Conservation (phyloP, 2,329 filamentous ascomycete species). For the Penicillium frequentans region DNA sequence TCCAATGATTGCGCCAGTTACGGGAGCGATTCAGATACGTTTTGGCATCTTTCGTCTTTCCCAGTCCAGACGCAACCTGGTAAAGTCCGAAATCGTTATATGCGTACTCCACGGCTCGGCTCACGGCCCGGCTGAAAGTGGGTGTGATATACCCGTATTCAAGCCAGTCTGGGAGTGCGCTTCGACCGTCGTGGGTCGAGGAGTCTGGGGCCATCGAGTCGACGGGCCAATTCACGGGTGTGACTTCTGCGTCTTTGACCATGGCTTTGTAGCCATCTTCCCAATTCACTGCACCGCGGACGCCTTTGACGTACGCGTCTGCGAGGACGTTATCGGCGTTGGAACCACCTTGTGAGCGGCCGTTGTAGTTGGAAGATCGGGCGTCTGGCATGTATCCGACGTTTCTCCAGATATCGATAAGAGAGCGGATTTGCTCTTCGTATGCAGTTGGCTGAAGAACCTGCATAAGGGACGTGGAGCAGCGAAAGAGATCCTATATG, state of each 20-base stretch:
- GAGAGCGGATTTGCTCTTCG: slow-evolving; percentile 64
- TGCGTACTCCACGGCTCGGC: slow-evolving; percentile 66
- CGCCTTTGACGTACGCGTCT: slow-evolving; percentile 69
- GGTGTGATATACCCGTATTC: slow-evolving; percentile 65
- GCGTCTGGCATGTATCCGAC: slow-evolving; percentile 66
- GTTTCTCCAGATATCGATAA: slow-evolving; percentile 67
- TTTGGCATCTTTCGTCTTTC: slow-evolving; percentile 50
- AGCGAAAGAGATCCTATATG: slow-evolving; percentile 57
- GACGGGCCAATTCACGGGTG: slow-evolving; percentile 59
- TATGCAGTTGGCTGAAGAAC: slow-evolving; percentile 63
- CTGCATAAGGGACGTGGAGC: slow-evolving; percentile 64
- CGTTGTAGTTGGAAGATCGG: slow-evolving; percentile 68
- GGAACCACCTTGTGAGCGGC: slow-evolving; percentile 67
- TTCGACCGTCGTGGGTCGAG: slow-evolving; percentile 66
- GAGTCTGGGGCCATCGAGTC: slow-evolving; percentile 56
- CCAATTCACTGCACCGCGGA: slow-evolving; percentile 64
- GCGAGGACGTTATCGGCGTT: slow-evolving; percentile 72
- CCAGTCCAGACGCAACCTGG: slow-evolving; percentile 63
- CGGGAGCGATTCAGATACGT: slow-evolving; percentile 64
- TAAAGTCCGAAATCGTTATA: slow-evolving; percentile 68
- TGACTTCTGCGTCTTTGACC: slow-evolving; percentile 66
- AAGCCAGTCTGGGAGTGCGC: slow-evolving; percentile 69
- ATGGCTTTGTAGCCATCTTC: slow-evolving; percentile 61
- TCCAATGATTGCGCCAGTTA: slow-evolving; percentile 74
- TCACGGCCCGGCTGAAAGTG: slow-evolving; percentile 61